Evolutionary conservation across 192 early-diverging fungal species (phyloP), one percentile per base, ranked within the genome.

Genomic region (Coemansia reversa): DNA sequence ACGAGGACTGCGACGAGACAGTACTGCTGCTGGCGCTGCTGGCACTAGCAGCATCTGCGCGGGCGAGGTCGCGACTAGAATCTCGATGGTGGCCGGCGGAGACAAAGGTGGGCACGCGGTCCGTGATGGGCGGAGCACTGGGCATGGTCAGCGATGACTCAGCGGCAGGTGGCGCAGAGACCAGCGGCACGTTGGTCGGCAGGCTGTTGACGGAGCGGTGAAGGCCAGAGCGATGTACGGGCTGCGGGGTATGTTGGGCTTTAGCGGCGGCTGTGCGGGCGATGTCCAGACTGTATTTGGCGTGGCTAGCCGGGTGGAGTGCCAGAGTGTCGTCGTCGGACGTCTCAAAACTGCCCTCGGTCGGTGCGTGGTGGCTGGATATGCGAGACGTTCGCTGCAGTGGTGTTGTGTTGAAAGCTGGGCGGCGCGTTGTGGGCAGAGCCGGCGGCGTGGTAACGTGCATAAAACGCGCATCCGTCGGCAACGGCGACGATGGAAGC

Each of bases 111-210:
- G 60, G 71, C 25, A 59, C 54, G 32, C 65, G 60, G 6, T 51
- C 51, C 16, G 73, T 56, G 25, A 75, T 57, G 8, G 73, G 73
- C 33, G 73, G 76, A 9, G 76, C 70, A 39, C 55, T 79, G 29
- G 73, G 73, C 53, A 51, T 59, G 6, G 55, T 55, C 35, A 50
- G 28, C 19, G 62, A 28, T 20, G 33, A 12, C 25, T 60, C 50
- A 32, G 29, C 58, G 8, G 24, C 33, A 1, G 65, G 73, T 8
- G 73, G 73, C 3, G 73, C 67, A 4, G 73, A 69, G 18, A 69
- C 53, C 32, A 69, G 48, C 18, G 58, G 52, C 32, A 69, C 53
- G 50, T 69, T 67, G 47, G 58, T 55, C 6, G 73, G 73, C 42
- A 75, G 24, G 29, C 66, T 75, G 49, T 63, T 69, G 8, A 63